Evolutionary conservation across 2,329 filamentous ascomycete species (phyloP).

Genomic region (Lecanicillium sp.): DNA sequence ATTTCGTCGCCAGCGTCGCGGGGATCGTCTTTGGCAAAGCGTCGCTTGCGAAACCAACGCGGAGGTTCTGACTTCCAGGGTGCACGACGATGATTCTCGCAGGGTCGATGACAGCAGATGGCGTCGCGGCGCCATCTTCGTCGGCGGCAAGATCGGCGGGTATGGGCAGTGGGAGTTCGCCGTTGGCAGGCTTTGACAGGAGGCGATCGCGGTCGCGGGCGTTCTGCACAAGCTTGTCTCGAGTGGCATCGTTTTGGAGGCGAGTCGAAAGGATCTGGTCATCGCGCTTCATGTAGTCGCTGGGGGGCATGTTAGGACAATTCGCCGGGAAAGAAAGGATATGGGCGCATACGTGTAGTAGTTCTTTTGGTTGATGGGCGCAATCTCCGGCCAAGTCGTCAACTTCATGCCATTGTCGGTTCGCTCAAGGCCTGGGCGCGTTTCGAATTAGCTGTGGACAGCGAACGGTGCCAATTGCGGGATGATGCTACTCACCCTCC

Average conservation of each 20-base stretch:
- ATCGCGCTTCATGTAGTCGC: slow-evolving; percentile 96
- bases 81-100: slow-evolving; percentile 94
- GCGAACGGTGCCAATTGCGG: background rate
- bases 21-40: slow-evolving; percentile 89
- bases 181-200: slow-evolving; percentile 65
- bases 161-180: slow-evolving; percentile 54
- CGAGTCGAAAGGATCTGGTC: slow-evolving; percentile 89
- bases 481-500: slow-evolving; percentile 41
- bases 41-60: slow-evolving; percentile 93
- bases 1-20: slow-evolving; percentile 81
- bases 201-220: slow-evolving; percentile 84
- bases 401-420: slow-evolving; percentile 98
- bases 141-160: slow-evolving; percentile 49
- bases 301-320: slow-evolving; percentile 32
- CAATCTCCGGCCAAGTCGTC: slow-evolving; percentile 85
- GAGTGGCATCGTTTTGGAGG: slow-evolving; percentile 77
- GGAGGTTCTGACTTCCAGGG: slow-evolving; percentile 87
- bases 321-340: background rate
- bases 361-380: slow-evolving; percentile 98
- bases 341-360: slow-evolving; percentile 74
- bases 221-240: slow-evolving; percentile 74
- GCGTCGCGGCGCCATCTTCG: slow-evolving; percentile 47
- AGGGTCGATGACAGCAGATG: slow-evolving; percentile 58
- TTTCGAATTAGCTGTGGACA: slow-evolving; percentile 1
- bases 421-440: slow-evolving; percentile 68